Base-by-base conservation (phyloP, 805 yeast species). In the Kuraishia piskuri region DNA sequence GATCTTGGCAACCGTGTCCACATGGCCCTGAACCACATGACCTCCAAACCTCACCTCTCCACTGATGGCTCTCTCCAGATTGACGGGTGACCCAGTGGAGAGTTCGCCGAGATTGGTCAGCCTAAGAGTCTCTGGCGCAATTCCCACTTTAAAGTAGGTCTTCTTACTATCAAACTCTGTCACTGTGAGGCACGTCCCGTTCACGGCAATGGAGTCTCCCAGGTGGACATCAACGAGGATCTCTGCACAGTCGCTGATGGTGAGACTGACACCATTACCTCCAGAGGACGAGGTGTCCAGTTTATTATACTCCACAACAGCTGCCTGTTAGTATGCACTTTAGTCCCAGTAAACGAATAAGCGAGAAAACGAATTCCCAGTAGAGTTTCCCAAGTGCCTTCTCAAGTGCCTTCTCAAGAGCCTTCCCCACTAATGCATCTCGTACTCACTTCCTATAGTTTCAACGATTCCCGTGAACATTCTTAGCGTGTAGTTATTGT, bases 381-480 rank as follows among this genome's bases (percentile, higher is more conserved):
- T n/a, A n/a, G n/a, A n/a, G n/a, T n/a, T n/a, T n/a, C n/a, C n/a
- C n/a, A n/a, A n/a, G n/a, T n/a, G n/a, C n/a, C n/a, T n/a, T n/a
- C n/a, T n/a, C n/a, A n/a, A n/a, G n/a, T n/a, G n/a, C 31, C 31
- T 10, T 25, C 31, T 6, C 31, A 25, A 25, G 31, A 10, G 31
- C 31, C 31, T 25, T 6, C 31, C 31, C 31, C 31, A 25, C 31
- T 25, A 25, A 10, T 7, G 31, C 31, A 25, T 25, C 31, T 25
- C 40, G 20, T 53, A 57, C 60, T 58, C 63, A 55, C 81, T 75
- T 9, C 97, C 98, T 25, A 90, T 82, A 40, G 75, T 74, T 65
- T 92, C 99, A 2, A 92, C 95, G 48, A 92, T 82, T 26, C 99
- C 99, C 0, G 99, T 92, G 62, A 92, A 92, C 99, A 92, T 91